Percentiles rank a stretch among this genome's conserved stretches.
Conservation (phyloP, 2,329 filamentous ascomycete species). For the Calonectria leucothoes region DNA sequence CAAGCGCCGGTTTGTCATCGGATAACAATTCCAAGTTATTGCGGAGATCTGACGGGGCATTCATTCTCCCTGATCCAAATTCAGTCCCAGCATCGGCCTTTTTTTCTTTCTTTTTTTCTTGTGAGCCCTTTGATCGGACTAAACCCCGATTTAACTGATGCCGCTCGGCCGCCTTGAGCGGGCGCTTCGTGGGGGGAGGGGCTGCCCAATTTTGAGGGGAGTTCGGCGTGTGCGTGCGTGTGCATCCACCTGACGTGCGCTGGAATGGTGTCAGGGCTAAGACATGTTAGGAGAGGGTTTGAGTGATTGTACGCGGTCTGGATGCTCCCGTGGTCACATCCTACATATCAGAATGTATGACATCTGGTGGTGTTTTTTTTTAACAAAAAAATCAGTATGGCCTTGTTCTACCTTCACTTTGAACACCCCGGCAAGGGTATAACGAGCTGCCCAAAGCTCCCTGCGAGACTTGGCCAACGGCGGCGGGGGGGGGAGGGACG, state of each 20-base stretch:
- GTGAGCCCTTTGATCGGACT: conserved; percentile 11
- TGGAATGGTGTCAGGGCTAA: conserved; percentile 15
- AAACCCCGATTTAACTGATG: conserved; percentile 4
- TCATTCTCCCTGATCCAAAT: background rate
- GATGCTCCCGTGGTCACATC: background rate
- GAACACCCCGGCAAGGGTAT: background rate
- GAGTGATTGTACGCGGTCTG: background rate
- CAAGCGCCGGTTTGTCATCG: conserved; percentile 1
- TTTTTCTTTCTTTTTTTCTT: background rate
- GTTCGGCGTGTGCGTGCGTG: background rate
- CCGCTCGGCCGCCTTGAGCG: conserved; percentile 11
- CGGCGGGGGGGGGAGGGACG: background rate
- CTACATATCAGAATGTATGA: background rate
- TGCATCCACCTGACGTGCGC: conserved; percentile 13
- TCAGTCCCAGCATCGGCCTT: background rate
- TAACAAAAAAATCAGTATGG: background rate
- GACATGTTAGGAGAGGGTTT: background rate
- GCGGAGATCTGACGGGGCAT: background rate
- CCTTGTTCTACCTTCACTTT: background rate
- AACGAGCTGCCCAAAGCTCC: background rate
- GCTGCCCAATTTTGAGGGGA: background rate
- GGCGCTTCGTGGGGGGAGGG: conserved; percentile 1
- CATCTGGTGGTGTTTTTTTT: background rate
- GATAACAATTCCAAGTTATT: conserved; percentile 1
- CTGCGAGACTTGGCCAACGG: background rate